These are phyloP conservation scores for Lojkania enalia DNA, from an alignment of 2,329 filamentous ascomycete genomes.

Conservation along the genomic window DNA sequence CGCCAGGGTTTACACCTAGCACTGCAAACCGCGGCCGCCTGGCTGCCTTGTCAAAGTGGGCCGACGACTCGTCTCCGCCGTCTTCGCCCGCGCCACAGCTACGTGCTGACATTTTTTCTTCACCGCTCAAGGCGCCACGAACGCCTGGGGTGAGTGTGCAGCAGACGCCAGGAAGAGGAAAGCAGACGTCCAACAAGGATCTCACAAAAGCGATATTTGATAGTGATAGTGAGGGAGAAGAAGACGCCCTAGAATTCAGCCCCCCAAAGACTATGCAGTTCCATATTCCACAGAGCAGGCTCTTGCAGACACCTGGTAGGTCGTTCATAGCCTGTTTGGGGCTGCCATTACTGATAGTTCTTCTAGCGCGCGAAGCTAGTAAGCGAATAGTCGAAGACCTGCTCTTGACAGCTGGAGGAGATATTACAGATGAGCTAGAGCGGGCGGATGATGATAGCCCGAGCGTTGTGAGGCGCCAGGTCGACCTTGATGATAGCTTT, in stretches of 20 bases:
- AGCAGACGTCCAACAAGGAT: slow-evolving; percentile 51
- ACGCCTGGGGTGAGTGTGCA: slow-evolving; percentile 84
- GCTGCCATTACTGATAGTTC: too few species aligned
- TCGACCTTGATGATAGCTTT: slow-evolving; percentile 54
- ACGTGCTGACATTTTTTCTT: slow-evolving; percentile 82
- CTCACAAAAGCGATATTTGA: slow-evolving; percentile 61
- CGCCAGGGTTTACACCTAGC: slow-evolving; percentile 43
- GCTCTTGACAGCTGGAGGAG: slow-evolving; percentile 71
- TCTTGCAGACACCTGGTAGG: slow-evolving; percentile 79
- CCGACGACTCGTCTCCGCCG: slow-evolving; percentile 52
- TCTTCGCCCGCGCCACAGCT: slow-evolving; percentile 74
- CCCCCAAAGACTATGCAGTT: slow-evolving; percentile 95
- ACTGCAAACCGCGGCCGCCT: slow-evolving; percentile 33
- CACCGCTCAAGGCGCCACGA: slow-evolving; percentile 65
- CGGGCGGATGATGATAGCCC: slow-evolving; percentile 52
- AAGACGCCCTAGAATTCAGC: slow-evolving; percentile 63
- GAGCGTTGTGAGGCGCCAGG: slow-evolving; percentile 50
- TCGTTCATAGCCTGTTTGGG: too few species aligned
- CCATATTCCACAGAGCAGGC: slow-evolving; percentile 72
- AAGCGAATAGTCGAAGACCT: slow-evolving; percentile 81
- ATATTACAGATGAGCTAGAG: slow-evolving; percentile 52
- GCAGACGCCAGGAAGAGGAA: slow-evolving; percentile 64
- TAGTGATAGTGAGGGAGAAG: slow-evolving; percentile 67
- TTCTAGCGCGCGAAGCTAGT: slow-evolving; percentile 76
- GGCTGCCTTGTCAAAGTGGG: slow-evolving; percentile 30